Percentiles rank a stretch among this genome's conserved stretches.
Conservation (phyloP, 495 filamentous ascomycete species). For the Lindgomyces ingoldianus region DNA sequence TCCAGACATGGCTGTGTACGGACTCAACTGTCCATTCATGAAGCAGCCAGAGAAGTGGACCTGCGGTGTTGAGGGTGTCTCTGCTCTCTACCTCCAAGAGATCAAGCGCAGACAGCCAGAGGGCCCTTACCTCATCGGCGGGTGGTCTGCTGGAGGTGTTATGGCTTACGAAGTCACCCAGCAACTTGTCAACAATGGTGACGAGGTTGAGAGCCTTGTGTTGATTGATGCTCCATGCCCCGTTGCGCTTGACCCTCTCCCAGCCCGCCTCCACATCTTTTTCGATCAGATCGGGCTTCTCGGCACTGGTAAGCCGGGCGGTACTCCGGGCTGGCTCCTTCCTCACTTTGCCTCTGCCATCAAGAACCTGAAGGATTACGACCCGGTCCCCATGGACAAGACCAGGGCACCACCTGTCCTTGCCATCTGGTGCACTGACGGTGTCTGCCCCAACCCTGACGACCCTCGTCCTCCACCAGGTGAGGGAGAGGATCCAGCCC, state of each 20-base stretch:
- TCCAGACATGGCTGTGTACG: constrained; percentile 59
- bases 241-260: constrained; percentile 74
- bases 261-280: constrained; percentile 72
- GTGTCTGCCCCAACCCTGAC: constrained; percentile 69
- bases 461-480: constrained; percentile 59
- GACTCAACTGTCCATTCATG: constrained; percentile 69
- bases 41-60: constrained; percentile 59
- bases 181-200: constrained; percentile 66
- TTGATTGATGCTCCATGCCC: constrained; percentile 84
- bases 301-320: constrained; percentile 61
- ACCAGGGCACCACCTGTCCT: constrained; percentile 63
- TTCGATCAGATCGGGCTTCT: constrained; percentile 80
- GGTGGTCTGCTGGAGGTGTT: constrained; percentile 86
- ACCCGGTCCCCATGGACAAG: constrained; percentile 55
- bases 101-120: constrained; percentile 73
- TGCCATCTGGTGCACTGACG: constrained; percentile 78
- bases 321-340: constrained; percentile 77
- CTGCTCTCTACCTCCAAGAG: constrained; percentile 61
- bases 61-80: constrained; percentile 58
- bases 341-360: constrained; percentile 82
- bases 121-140: constrained; percentile 69
- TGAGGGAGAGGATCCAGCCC: constrained; percentile 61
- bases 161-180: constrained; percentile 81
- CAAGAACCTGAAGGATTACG: constrained; percentile 71
- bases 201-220: constrained; percentile 71